Evolutionary conservation across 2,329 filamentous ascomycete species (phyloP), one percentile per base, ranked within the genome.

Genomic region (Fusarium sp.): DNA sequence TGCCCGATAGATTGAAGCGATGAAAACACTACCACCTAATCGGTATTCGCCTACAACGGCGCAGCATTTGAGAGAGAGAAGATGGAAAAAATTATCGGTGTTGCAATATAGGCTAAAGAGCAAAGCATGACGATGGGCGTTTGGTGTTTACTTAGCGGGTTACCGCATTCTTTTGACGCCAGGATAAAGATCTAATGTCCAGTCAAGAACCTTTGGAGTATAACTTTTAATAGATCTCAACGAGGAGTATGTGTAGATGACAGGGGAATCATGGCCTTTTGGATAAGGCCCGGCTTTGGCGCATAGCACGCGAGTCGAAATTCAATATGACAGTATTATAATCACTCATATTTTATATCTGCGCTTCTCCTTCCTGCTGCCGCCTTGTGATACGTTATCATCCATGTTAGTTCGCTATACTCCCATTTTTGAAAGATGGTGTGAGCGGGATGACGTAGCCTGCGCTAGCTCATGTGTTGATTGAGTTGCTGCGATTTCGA

Each of bases 171-270:
- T 70, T 72, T 57, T 54, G 62, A 68, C 60, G 64, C 63, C 56
- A 55, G 61, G 66, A 65, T 34, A 51, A 55, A 63, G 45, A 49
- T 49, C 42, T 54, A 53, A 51, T 55, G 59, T 59, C 51, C 55
- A 50, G 55, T 53, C 54, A 47, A 68, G 55, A 66, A 57, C 49
- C 58, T 47, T 72, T 59, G 66, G 46, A 63, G 67, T 59, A 72
- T 70, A 71, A 59, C 60, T 72, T 75, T 63, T 75, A 75, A 75
- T 75, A 75, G 61, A 75, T 59, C 63, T 72, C 57, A 71, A 68
- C 59, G 65, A 74, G 59, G 57, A 57, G 59, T 34, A 75, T 66
- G 67, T 49, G 57, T 69, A 62, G 55, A 69, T 27, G 55, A 61
- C 28, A 47, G 45, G 42, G 47, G 23, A 50, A 37, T 37, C 43